Evolutionary conservation across 805 yeast genomes (phyloP).

Genomic region (Hanseniaspora jakobsenii): DNA sequence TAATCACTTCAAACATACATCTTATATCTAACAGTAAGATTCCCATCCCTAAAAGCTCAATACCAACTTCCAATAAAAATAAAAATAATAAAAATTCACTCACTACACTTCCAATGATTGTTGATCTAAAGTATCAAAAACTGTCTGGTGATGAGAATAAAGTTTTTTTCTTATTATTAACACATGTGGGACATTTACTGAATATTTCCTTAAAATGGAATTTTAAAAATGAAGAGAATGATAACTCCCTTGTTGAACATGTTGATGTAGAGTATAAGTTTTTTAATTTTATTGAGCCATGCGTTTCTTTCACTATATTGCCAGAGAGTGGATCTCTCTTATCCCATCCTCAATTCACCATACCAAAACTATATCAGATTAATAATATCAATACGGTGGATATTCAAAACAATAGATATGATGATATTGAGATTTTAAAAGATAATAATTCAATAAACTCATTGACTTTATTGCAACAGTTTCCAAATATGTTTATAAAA

Average conservation of each 20-base stretch:
- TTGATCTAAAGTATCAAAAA: constrained; percentile 1
- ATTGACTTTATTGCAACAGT: background rate
- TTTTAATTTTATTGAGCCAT: constrained; percentile 8
- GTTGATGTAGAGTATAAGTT: background rate
- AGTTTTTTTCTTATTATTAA: background rate
- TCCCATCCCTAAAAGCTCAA: constrained; percentile 10
- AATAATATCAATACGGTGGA: background rate
- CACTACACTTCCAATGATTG: constrained; percentile 7
- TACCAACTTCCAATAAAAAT: no score
- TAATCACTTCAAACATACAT: background rate
- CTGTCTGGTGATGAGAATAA: background rate
- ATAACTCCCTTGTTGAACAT: no score
- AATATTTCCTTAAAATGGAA: background rate
- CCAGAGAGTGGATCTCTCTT: background rate
- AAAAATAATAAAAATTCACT: constrained; percentile 1
- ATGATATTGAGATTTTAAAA: constrained; percentile 1
- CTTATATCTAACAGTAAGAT: constrained; percentile 5
- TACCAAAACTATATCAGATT: constrained; percentile 13
- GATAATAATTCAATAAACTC: background rate
- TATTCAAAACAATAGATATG: constrained; percentile 6
- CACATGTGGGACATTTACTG: constrained; percentile 10
- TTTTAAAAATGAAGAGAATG: no score
- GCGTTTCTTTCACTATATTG: background rate
- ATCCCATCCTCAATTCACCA: constrained; percentile 5
- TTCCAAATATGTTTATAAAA: constrained; percentile 5